These are phyloP conservation scores for Malbranchea cinnamomea DNA, from an alignment of 2,329 filamentous ascomycete genomes.

Conservation along the genomic window DNA sequence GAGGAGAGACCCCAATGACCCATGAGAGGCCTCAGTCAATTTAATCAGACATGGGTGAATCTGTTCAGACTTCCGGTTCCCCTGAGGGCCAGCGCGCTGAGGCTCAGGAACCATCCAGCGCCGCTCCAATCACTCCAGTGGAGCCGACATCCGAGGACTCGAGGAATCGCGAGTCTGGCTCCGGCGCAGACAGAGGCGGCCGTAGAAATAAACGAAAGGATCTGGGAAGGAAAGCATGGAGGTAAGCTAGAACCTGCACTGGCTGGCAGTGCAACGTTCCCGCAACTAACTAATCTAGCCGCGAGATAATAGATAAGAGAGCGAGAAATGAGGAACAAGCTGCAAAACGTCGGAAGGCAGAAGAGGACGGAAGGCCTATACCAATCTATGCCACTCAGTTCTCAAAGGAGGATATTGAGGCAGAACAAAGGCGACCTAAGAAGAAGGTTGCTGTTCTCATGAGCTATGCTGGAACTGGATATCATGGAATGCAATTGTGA, in stretches of 20 bases:
- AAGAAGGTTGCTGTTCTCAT: slow-evolving; percentile 92
- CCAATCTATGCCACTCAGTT: slow-evolving; percentile 45
- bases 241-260: slow-evolving; percentile 28
- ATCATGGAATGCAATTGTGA: slow-evolving; percentile 88
- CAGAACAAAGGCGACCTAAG: slow-evolving; percentile 78
- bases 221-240: slow-evolving; percentile 51
- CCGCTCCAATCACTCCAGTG: slow-evolving; percentile 2
- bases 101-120: neutral
- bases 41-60: slow-evolving; percentile 9
- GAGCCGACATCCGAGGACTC: neutral
- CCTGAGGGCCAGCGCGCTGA: slow-evolving; percentile 3
- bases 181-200: slow-evolving; percentile 10
- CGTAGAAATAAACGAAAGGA: slow-evolving; percentile 45
- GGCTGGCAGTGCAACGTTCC: slow-evolving; percentile 15
- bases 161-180: slow-evolving; percentile 1
- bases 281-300: slow-evolving; percentile 38
- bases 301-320: slow-evolving; percentile 37
- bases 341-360: slow-evolving; percentile 40
- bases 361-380: slow-evolving; percentile 28
- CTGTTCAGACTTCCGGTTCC: slow-evolving; percentile 5
- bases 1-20: too few species aligned
- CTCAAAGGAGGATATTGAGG: slow-evolving; percentile 68
- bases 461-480: slow-evolving; percentile 90
- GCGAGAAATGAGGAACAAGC: slow-evolving; percentile 36
- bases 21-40: slow-evolving; percentile 5